Conservation (phyloP, 1,139 yeast genomes). For the Blastobotrys apis region DNA sequence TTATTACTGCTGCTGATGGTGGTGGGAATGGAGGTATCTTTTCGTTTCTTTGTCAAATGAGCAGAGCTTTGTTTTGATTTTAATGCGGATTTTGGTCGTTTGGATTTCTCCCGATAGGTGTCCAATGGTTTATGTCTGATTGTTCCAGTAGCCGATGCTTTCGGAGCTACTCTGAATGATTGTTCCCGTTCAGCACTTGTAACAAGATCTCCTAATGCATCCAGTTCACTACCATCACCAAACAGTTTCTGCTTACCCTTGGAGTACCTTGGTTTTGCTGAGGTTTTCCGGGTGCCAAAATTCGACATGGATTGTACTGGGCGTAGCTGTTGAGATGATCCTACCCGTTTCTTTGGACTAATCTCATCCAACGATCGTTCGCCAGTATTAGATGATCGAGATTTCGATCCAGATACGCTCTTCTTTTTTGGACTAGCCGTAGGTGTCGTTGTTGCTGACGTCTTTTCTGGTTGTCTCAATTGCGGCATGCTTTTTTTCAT, state of each 20-base stretch:
- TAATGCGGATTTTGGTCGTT: neutral
- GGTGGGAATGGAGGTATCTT: slow-evolving; percentile 7
- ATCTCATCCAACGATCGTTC: slow-evolving; percentile 5
- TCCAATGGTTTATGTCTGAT: slow-evolving; percentile 17
- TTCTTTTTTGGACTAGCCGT: neutral
- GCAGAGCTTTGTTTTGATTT: slow-evolving; percentile 2
- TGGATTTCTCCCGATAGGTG: slow-evolving; percentile 19
- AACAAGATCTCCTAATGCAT: slow-evolving; percentile 33
- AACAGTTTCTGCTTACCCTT: slow-evolving; percentile 21
- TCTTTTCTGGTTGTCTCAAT: slow-evolving; percentile 7
- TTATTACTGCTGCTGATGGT: too few species aligned
- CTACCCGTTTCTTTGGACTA: slow-evolving; percentile 8
- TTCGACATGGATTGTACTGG: slow-evolving; percentile 25
- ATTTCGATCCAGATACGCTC: too few species aligned
- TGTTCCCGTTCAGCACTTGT: slow-evolving; percentile 22
- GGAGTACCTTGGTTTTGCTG: slow-evolving; percentile 17
- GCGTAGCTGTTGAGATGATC: slow-evolving; percentile 16
- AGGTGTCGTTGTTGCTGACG: neutral
- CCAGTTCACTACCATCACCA: slow-evolving; percentile 36
- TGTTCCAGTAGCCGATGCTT: slow-evolving; percentile 12
- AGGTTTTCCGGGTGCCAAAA: slow-evolving; percentile 5
- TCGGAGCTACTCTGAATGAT: slow-evolving; percentile 20
- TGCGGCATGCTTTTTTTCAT: slow-evolving; percentile 19
- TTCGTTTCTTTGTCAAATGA: slow-evolving; percentile 10
- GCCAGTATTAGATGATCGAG: slow-evolving; percentile 1